Evolutionary conservation across 331 rosid genomes (phyloP).

Genomic region (Spiraea crenata): DNA sequence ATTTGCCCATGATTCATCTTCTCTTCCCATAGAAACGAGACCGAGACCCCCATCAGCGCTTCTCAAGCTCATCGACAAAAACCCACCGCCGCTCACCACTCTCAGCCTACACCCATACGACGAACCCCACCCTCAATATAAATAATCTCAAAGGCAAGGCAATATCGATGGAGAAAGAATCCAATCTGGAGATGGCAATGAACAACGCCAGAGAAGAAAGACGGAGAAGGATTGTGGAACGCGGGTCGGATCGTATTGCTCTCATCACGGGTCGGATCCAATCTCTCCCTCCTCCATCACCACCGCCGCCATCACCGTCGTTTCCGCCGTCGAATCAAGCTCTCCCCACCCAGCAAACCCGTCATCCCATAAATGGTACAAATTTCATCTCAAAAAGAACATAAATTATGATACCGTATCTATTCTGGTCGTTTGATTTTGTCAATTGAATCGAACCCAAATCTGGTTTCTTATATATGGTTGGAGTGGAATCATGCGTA

Average conservation of each 20-base stretch:
- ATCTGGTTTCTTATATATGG: not conserved
- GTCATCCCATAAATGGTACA: conserved; percentile 16
- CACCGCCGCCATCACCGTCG: conserved; percentile 30
- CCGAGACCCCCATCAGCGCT: too few species aligned
- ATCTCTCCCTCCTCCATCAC: conserved; percentile 35
- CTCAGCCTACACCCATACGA: too few species aligned
- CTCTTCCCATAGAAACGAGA: too few species aligned
- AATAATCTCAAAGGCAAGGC: not conserved
- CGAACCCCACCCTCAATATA: too few species aligned
- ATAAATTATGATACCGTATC: too few species aligned
- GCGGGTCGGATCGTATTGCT: conserved; percentile 70
- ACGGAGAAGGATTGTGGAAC: conserved; percentile 51
- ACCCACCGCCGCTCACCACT: too few species aligned
- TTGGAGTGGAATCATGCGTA: not conserved
- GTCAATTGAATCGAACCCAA: not conserved
- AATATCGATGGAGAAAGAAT: not conserved
- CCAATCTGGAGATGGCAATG: conserved; percentile 32
- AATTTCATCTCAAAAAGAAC: too few species aligned
- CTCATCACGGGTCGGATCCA: conserved; percentile 52
- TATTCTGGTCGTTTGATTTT: not conserved
- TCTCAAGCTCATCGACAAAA: too few species aligned
- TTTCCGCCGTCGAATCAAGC: conserved; percentile 7
- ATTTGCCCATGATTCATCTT: too few species aligned
- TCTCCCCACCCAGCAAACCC: not conserved
- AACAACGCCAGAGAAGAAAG: conserved; percentile 43